Conservation (phyloP, 75 land plant genomes). For the Isoetes taiwanensis region DNA sequence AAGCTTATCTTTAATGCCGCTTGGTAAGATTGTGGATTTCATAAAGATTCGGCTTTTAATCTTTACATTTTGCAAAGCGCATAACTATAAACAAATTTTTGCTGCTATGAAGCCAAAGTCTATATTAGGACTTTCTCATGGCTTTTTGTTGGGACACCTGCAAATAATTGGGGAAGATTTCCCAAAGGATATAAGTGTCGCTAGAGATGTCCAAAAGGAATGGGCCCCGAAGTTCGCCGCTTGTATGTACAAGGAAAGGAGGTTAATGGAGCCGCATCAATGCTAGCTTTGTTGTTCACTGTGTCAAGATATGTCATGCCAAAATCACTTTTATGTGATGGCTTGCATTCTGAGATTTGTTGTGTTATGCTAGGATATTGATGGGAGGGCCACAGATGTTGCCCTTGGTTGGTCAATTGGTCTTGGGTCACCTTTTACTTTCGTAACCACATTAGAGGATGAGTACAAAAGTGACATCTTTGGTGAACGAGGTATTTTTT, state of each 20-base stretch:
- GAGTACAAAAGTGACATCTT: slow-evolving; percentile 92
- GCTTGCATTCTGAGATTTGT: too few species aligned
- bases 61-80: too few species aligned
- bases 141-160: slow-evolving; percentile 91
- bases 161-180: slow-evolving; percentile 71
- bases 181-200: slow-evolving; percentile 85
- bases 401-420: slow-evolving; percentile 92
- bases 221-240: slow-evolving; percentile 95
- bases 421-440: slow-evolving; percentile 85
- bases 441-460: slow-evolving; percentile 80
- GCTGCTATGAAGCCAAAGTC: slow-evolving; percentile 93
- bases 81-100: slow-evolving; percentile 71
- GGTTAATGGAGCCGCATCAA: slow-evolving; percentile 96
- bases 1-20: too few species aligned
- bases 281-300: slow-evolving; percentile 92
- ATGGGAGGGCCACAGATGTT: slow-evolving; percentile 89
- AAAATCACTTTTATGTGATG: too few species aligned
- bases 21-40: too few species aligned
- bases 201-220: slow-evolving; percentile 97
- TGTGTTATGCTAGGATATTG: slow-evolving; percentile 49
- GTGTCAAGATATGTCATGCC: too few species aligned
- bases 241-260: slow-evolving; percentile 97
- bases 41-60: too few species aligned
- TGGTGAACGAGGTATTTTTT: slow-evolving; percentile 75
- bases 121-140: slow-evolving; percentile 89